Base-by-base conservation (phyloP, 495 filamentous ascomycete genomes). In the Penicillium desertorum region DNA sequence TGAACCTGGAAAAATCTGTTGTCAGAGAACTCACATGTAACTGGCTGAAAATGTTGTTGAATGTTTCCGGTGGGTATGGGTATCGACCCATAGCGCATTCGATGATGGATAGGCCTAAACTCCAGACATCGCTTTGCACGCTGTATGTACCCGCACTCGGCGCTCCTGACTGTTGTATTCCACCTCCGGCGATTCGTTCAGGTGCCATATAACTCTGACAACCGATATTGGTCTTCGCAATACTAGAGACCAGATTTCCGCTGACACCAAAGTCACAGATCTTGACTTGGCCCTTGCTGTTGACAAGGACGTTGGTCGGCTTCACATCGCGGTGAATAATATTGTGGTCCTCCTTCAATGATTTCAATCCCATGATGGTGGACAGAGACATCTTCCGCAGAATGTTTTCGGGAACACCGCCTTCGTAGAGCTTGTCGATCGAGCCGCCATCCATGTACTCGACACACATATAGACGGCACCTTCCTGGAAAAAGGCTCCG, bases 131-230 rank as follows among this genome's bases (percentile, higher is more conserved):
- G 69, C 90, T 96, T 70, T 98, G 95, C 20, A 97, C 94, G 70
- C 91, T 96, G 71, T 99, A 99, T 2, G 93, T 97, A 29, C 94
- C 92, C 25, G 82, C 84, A 36, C 79, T 79, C 48, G 83, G 83
- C 4, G 90, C 84, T 20, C 88, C 81, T 10, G 88, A 83, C 64
- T 90, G 86, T 64, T 91, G 86, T 60, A 91, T 82, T 23, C 91
- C 89, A 50, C 90, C 89, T 23, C 90, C 89, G 29, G 89, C 88
- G 57, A 99, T 99, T 51, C 94, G 83, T 69, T 99, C 94, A 4
- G 94, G 94, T 0, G 94, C 94, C 94, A 99, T 99, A 76, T 99
- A 99, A 72, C 92, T 96, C 70, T 99, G 94, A 66, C 94, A 99
- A 20, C 94, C 94, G 61, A 99, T 99, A 68, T 99, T 99, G 22